Conservation (phyloP, 202 grass and related monocot species). For the Miscanthus sacchariflorus region DNA sequence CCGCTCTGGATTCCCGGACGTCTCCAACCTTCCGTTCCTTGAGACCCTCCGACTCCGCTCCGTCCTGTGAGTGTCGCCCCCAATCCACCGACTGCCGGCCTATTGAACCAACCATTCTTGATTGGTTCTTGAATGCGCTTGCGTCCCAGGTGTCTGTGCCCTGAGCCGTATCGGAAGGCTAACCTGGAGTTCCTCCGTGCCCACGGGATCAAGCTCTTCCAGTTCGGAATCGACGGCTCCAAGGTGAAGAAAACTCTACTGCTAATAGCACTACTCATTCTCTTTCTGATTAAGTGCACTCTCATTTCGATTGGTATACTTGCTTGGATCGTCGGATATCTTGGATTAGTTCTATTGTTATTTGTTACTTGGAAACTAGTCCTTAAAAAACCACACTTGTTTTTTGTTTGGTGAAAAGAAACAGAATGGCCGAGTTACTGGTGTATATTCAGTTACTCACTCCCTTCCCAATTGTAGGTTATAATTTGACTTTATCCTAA, state of each 20-base stretch:
- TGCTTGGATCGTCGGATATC: not conserved
- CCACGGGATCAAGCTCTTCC: conserved; percentile 67
- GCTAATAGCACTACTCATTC: not conserved
- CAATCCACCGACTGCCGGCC: not conserved
- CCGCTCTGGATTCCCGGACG: conserved; percentile 77
- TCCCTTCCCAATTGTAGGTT: too few relatives aligned
- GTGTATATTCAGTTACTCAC: not conserved
- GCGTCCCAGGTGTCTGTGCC: conserved; percentile 66
- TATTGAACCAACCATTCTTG: not conserved
- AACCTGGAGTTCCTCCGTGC: conserved; percentile 64
- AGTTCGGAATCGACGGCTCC: conserved; percentile 76
- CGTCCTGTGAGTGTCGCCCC: conserved; percentile 56
- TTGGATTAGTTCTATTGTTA: not conserved
- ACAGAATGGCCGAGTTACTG: not conserved
- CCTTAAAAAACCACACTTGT: not conserved
- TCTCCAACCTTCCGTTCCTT: conserved; percentile 74
- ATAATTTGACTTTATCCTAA: too few relatives aligned
- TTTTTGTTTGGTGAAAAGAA: not conserved
- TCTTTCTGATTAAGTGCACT: not conserved
- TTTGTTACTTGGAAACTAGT: not conserved
- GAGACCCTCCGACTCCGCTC: conserved; percentile 69
- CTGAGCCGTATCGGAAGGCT: conserved; percentile 69
- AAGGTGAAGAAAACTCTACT: conserved; percentile 54
- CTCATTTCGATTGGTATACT: not conserved
- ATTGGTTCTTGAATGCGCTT: not conserved